Base-by-base conservation (phyloP, 441 rosid genomes). In the Mallotus japonicus region DNA sequence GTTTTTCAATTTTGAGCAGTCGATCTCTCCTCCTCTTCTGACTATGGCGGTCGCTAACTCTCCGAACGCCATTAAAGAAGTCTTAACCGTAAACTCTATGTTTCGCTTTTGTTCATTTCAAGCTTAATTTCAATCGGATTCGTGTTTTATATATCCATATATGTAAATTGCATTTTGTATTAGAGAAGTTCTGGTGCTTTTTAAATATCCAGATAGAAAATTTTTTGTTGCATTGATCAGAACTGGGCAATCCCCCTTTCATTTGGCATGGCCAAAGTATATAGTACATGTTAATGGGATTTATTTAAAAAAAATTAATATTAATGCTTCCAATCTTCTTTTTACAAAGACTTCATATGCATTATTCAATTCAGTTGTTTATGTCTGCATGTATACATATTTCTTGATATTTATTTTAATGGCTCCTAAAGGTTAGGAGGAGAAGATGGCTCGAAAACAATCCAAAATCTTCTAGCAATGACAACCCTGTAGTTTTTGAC, bases 401-500 rank as follows among this genome's bases (percentile, higher is more conserved):
- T n/a, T n/a, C n/a, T n/a, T n/a, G n/a, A n/a, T n/a, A n/a, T n/a
- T n/a, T n/a, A n/a, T n/a, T n/a, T n/a, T n/a, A n/a, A n/a, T n/a
- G n/a, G n/a, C n/a, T n/a, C n/a, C n/a, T n/a, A n/a, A n/a, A 95
- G 97, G 97, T 83, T 37, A 90, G 79, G 88, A 88, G 97, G 80
- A 84, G 97, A 76, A 91, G 92, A 85, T 92, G 90, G 96, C 87
- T 95, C 0, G 86, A 91, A 79, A 83, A 78, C 51, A 91, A 86
- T 81, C 99, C 97, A 11, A 93, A 92, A 76, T 80, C 94, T 15
- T 87, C 94, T 22, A 87, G 82, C 71, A 92, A 92, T n/a, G 85
- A 92, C 9, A 91, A 88, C 54, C 96, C 86, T 75, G 85, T 92
- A 24, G 80, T 95, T 75, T 95, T 95, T 37, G 96, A 92, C 77